A percentile compares a stretch with the other conserved stretches of the same genome.
phyloP scores from a whole-genome alignment of 306 rosid species.

The Elaeagnus macrophylla region DNA sequence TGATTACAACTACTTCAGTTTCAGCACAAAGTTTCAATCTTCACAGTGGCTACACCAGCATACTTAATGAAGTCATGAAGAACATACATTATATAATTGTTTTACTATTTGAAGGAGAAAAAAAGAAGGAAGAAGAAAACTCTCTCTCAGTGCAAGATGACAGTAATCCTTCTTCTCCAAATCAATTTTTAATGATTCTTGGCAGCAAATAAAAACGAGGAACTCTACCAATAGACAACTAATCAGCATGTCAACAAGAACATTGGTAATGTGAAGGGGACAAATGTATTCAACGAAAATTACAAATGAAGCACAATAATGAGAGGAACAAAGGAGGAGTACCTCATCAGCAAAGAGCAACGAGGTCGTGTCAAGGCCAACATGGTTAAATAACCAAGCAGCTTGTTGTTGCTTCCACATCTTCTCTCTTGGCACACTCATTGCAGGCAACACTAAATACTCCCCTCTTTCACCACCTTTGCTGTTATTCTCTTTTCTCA shows the following conservation, averaged over 20 bases:
- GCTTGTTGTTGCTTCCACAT: constrained; percentile 76
- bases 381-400: constrained; percentile 80
- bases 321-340: constrained; percentile 3
- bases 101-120: neutral
- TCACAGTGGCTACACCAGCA: neutral
- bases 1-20: neutral
- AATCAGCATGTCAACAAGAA: neutral
- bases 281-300: neutral
- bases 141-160: neutral
- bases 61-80: neutral
- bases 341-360: constrained; percentile 76
- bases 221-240: neutral
- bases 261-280: neutral
- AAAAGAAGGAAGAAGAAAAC: neutral
- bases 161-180: neutral
- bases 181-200: too few species aligned
- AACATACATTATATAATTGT: too few species aligned
- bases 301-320: neutral
- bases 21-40: neutral
- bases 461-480: constrained; percentile 21
- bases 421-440: constrained; percentile 47
- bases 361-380: constrained; percentile 56
- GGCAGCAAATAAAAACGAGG: neutral
- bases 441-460: constrained; percentile 52
- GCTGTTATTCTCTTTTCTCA: constrained; percentile 23